Percentiles rank a stretch among this genome's conserved stretches.
Conservation (phyloP, 2,329 filamentous ascomycete species). For the Diplodia scrobiculata region DNA sequence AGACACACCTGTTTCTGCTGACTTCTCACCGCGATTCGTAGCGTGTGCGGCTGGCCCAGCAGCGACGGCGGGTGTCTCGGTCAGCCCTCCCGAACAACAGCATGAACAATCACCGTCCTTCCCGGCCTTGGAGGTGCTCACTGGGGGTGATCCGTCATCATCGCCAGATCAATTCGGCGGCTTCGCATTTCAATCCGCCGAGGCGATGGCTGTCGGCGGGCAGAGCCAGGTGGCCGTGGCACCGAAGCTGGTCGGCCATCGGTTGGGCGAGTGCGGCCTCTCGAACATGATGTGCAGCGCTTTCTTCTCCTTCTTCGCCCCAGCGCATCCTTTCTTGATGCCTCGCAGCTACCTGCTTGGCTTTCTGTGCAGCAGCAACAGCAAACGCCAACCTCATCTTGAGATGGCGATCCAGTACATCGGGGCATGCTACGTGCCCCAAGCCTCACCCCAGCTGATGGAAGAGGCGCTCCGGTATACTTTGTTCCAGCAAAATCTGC, state of each 20-base stretch:
- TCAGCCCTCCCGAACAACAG: not conserved
- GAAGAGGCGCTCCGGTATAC: constrained; percentile 43
- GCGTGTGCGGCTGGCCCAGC: not conserved
- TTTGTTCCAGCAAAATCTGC: constrained; percentile 39
- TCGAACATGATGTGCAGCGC: constrained; percentile 37
- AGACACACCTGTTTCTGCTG: not conserved
- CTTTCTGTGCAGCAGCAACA: constrained; percentile 44
- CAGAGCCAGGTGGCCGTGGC: constrained; percentile 2
- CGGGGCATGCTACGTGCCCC: constrained; percentile 57
- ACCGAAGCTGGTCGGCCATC: not conserved
- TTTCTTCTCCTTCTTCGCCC: constrained; percentile 58
- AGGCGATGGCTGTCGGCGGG: not conserved
- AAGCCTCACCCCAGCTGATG: constrained; percentile 50
- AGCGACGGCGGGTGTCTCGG: not conserved
- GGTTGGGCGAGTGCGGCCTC: not conserved
- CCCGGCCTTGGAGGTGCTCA: constrained; percentile 8
- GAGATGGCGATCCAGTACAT: constrained; percentile 60
- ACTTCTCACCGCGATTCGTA: not conserved
- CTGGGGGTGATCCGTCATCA: not conserved
- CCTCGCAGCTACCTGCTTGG: constrained; percentile 49
- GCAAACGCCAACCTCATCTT: constrained; percentile 46
- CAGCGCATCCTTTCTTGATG: constrained; percentile 59
- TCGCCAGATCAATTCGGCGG: not conserved
- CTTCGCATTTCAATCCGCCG: not conserved
- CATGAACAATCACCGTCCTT: constrained; percentile 14